Percentiles rank a stretch among this genome's conserved stretches.
These are phyloP conservation scores for Boletus chippewaensis DNA, from an alignment of 1,284 basidiomycete genomes.

Conservation along the genomic window DNA sequence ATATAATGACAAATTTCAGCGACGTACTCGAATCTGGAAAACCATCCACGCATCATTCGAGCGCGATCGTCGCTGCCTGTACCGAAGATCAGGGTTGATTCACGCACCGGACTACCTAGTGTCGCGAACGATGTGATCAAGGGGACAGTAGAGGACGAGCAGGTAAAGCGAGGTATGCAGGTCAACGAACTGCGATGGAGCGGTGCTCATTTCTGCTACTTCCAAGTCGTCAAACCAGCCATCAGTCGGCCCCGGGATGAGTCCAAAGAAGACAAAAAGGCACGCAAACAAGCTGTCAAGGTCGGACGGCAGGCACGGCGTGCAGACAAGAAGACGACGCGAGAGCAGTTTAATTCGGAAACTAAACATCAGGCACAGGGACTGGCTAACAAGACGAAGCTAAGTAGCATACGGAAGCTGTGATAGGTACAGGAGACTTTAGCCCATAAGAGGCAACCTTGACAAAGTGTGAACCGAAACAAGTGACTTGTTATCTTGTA, in stretches of 20 bases:
- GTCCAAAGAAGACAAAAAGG: conserved; percentile 79
- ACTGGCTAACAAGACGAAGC: conserved; percentile 33
- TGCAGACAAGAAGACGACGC: conserved; percentile 74
- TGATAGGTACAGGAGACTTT: conserved; percentile 10
- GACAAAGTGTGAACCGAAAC: conserved; percentile 8
- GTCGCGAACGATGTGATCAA: conserved; percentile 32
- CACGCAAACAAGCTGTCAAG: conserved; percentile 86
- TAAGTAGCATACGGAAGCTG: conserved; percentile 21
- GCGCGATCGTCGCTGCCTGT: conserved; percentile 49
- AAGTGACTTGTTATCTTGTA: conserved; percentile 8
- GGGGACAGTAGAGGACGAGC: conserved; percentile 29
- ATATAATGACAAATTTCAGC: conserved; percentile 43
- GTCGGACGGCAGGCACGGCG: conserved; percentile 71
- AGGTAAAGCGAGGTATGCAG: conserved; percentile 25
- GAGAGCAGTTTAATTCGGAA: conserved; percentile 72
- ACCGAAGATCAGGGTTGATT: conserved; percentile 65
- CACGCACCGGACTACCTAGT: conserved; percentile 68
- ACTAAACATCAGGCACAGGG: conserved; percentile 64
- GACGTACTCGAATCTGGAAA: conserved; percentile 93
- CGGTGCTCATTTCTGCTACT: conserved; percentile 2
- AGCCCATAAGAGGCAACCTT: conserved; percentile 15
- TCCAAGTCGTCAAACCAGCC: conserved; percentile 39
- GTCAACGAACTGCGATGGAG: background rate
- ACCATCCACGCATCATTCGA: conserved; percentile 83
- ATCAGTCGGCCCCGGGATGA: conserved; percentile 74